phyloP scores from a whole-genome alignment of 2,329 filamentous ascomycete genomes.

The Cordyceps pruinosa region DNA sequence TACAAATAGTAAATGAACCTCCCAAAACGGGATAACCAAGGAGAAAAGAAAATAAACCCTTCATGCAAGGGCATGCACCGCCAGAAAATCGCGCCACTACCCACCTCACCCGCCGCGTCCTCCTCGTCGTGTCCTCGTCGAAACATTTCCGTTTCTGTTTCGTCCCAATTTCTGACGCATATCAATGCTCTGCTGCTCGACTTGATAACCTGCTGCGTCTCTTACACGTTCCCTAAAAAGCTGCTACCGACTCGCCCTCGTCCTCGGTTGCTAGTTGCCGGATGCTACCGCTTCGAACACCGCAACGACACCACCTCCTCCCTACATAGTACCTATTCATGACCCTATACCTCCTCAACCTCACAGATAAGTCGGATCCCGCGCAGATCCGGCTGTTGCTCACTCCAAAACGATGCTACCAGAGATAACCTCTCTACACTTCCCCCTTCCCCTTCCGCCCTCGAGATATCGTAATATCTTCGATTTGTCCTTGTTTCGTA shows the following conservation, averaged over 20 bases:
- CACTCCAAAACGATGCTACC: too few species aligned
- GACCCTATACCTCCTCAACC: too few species aligned
- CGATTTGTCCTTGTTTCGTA: conserved; percentile 4
- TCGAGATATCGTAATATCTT: not conserved
- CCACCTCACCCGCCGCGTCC: too few species aligned
- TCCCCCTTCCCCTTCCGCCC: not conserved
- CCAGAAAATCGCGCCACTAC: conserved; percentile 2
- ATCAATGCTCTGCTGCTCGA: not conserved
- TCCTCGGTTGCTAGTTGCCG: too few species aligned
- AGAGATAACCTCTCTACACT: too few species aligned
- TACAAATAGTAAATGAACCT: not conserved
- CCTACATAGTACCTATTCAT: not conserved
- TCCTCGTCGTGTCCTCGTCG: not conserved
- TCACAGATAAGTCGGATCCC: not conserved
- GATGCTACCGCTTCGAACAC: too few species aligned
- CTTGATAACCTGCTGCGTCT: not conserved
- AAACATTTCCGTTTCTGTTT: conserved; percentile 10
- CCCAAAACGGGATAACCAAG: not conserved
- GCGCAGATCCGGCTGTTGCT: not conserved
- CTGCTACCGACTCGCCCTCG: too few species aligned
- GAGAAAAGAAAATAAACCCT: not conserved
- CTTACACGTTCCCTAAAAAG: too few species aligned
- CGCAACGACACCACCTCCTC: too few species aligned
- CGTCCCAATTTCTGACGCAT: conserved; percentile 1
- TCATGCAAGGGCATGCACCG: not conserved